Percentiles rank a stretch among this genome's conserved stretches.
These are phyloP conservation scores for Zasmidium citrigriseum DNA, from an alignment of 2,329 filamentous ascomycete genomes.

Conservation along the genomic window DNA sequence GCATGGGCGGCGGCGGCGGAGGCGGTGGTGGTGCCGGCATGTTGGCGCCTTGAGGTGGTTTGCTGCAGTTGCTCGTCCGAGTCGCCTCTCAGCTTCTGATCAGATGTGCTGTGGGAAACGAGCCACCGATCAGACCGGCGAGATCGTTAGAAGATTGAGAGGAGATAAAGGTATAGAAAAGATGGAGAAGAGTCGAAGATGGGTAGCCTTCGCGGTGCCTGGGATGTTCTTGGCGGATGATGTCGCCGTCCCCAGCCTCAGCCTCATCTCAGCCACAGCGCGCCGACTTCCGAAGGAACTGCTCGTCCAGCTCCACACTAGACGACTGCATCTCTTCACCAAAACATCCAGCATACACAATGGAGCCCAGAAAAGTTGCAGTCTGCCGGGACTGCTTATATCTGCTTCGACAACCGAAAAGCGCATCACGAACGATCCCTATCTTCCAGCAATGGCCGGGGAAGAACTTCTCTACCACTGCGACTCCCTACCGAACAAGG, in stretches of 20 bases:
- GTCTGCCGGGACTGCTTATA: conserved; percentile 21
- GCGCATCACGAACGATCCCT: background rate
- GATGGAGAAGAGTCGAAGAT: too few species aligned
- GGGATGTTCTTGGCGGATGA: too few species aligned
- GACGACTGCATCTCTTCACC: background rate
- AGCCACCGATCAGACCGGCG: too few species aligned
- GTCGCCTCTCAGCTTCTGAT: too few species aligned
- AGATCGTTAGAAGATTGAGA: too few species aligned
- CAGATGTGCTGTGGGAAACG: too few species aligned
- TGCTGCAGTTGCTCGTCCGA: too few species aligned
- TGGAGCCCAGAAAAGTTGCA: conserved; percentile 20
- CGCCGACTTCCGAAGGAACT: background rate
- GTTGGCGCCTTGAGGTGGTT: conserved; percentile 7
- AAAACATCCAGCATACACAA: conserved; percentile 6
- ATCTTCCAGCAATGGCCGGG: background rate
- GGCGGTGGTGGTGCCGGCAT: conserved; percentile 62
- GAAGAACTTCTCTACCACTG: background rate
- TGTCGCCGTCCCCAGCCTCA: too few species aligned
- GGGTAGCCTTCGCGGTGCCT: too few species aligned
- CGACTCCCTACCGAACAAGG: background rate
- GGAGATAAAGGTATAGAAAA: too few species aligned
- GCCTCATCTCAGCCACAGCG: too few species aligned
- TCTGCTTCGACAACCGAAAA: conserved; percentile 10
- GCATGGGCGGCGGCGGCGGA: conserved; percentile 63
- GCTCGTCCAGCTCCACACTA: background rate